A percentile compares a stretch with the other conserved stretches of the same genome.
Evolutionary conservation across 1,284 basidiomycete genomes (phyloP).

Genomic region (Rhodofomes roseus): DNA sequence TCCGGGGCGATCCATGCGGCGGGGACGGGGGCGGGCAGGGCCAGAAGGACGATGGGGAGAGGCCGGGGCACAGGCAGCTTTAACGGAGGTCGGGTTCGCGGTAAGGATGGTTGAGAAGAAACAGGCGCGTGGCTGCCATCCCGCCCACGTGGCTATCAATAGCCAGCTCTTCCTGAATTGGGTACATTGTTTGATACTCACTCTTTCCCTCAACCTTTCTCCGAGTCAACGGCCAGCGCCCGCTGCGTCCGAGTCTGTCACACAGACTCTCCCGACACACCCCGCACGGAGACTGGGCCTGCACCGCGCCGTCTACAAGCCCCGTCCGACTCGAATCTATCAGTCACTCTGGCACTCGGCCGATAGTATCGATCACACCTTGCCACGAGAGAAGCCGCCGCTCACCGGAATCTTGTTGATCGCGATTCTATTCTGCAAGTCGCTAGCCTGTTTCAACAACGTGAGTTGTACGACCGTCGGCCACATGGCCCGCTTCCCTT

Average conservation of each 20-base stretch:
- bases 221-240: neutral
- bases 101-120: slow-evolving; percentile 22
- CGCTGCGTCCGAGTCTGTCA: neutral
- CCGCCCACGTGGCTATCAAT: slow-evolving; percentile 26
- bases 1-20: slow-evolving; percentile 15
- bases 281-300: neutral
- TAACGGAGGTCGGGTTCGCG: slow-evolving; percentile 7
- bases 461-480: neutral
- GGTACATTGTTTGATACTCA: slow-evolving; percentile 24
- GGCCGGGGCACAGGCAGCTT: slow-evolving; percentile 15
- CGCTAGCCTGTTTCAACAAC: neutral
- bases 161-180: slow-evolving; percentile 16
- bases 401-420: neutral
- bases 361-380: slow-evolving; percentile 3
- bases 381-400: neutral
- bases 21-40: slow-evolving; percentile 15
- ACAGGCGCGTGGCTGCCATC: slow-evolving; percentile 26
- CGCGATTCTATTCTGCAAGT: neutral
- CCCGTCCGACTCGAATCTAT: slow-evolving; percentile 1
- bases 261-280: neutral
- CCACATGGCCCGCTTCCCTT: slow-evolving; percentile 1
- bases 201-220: slow-evolving; percentile 10
- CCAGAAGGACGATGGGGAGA: slow-evolving; percentile 17
- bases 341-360: neutral
- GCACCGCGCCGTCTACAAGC: neutral